These are phyloP conservation scores for Pelargonium citronellum DNA, from an alignment of 441 rosid species.

Conservation along the genomic window DNA sequence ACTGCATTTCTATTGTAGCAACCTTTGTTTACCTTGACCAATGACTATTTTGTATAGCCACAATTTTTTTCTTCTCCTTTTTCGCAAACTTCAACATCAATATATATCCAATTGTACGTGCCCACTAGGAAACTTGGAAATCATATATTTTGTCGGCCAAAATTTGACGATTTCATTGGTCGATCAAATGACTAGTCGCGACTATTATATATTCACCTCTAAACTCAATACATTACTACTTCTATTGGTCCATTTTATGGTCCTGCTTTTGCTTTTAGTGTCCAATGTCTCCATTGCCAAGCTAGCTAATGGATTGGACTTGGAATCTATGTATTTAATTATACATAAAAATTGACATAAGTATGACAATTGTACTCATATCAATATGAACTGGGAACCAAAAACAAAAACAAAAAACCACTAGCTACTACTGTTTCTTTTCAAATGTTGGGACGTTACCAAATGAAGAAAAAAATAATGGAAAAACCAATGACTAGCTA, in stretches of 20 bases:
- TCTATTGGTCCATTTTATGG: no score
- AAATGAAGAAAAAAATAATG: background rate
- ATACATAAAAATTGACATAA: background rate
- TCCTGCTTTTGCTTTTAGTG: no score
- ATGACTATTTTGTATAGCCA: background rate
- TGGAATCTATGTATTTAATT: background rate
- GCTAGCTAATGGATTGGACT: background rate
- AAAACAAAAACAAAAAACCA: background rate
- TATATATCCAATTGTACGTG: no score
- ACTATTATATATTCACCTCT: no score
- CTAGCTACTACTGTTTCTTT: background rate
- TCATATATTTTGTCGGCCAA: background rate
- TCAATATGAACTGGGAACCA: background rate
- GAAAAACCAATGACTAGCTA: background rate
- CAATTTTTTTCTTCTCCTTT: background rate
- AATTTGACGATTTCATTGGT: background rate
- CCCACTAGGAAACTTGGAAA: background rate
- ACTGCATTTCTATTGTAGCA: background rate
- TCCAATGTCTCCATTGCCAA: background rate
- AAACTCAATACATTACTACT: no score
- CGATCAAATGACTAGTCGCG: no score
- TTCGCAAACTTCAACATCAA: background rate
- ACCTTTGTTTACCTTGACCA: background rate
- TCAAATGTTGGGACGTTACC: background rate
- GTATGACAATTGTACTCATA: background rate